Evolutionary conservation across 371 early-diverging fungal species (phyloP).

Genomic region (Parasitella parasitica): DNA sequence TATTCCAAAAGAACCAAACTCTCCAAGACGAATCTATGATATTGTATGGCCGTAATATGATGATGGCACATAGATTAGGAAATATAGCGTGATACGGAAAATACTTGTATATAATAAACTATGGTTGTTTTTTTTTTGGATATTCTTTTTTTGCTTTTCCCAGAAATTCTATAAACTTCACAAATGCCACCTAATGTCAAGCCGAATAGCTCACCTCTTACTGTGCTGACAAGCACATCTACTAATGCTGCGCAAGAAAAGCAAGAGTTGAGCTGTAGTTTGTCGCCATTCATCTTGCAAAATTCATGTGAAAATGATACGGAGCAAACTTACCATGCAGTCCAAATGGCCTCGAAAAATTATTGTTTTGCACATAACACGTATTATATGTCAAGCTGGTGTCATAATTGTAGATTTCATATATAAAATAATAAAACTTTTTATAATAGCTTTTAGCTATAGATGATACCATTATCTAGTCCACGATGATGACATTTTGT

Average conservation of each 20-base stretch:
- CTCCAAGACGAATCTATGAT: slow-evolving; percentile 9
- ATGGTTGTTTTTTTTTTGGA: not conserved
- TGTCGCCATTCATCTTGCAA: slow-evolving; percentile 9
- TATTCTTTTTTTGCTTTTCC: not conserved
- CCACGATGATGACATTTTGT: no score
- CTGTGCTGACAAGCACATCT: not conserved
- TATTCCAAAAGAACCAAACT: slow-evolving; percentile 17
- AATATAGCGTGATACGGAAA: slow-evolving; percentile 11
- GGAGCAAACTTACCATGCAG: slow-evolving; percentile 18
- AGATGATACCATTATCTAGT: no score
- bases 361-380: slow-evolving; percentile 19
- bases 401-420: slow-evolving; percentile 17
- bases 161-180: not conserved
- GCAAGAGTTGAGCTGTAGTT: not conserved
- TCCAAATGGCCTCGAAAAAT: slow-evolving; percentile 18
- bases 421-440: no score
- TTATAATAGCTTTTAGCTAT: no score
- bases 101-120: slow-evolving; percentile 3
- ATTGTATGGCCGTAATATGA: slow-evolving; percentile 14
- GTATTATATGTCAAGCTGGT: slow-evolving; percentile 18
- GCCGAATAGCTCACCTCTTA: not conserved
- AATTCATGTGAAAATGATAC: not conserved
- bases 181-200: slow-evolving; percentile 9
- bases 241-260: not conserved
- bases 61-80: slow-evolving; percentile 12